Evolutionary conservation across 306 rosid species (phyloP).

Genomic region (Phaseolus lunatus): DNA sequence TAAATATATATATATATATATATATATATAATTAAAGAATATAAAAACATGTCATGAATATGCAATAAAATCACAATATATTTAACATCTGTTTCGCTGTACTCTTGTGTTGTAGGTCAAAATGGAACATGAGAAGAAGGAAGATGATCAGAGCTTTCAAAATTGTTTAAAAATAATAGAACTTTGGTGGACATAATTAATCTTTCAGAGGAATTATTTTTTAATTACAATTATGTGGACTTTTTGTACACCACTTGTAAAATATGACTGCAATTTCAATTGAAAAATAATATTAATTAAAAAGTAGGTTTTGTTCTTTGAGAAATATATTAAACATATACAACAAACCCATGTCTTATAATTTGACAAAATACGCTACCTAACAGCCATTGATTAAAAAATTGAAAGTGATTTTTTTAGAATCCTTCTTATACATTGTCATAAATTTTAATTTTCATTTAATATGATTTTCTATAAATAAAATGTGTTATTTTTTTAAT

Average conservation of each 20-base stretch:
- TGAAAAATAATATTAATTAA: too few relatives aligned
- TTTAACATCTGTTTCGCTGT: constrained; percentile 21
- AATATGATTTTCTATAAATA: not conserved
- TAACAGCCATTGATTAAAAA: not conserved
- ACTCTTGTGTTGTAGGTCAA: not conserved
- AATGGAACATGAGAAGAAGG: not conserved
- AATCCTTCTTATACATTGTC: not conserved
- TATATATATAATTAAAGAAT: not conserved
- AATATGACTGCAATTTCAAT: not conserved
- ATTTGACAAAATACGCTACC: not conserved
- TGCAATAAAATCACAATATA: not conserved
- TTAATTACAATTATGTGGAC: not conserved
- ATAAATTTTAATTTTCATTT: not conserved
- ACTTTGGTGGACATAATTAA: not conserved
- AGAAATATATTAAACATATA: not conserved
- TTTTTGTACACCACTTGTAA: not conserved
- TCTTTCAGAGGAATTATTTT: not conserved
- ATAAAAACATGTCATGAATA: not conserved
- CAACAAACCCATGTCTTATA: not conserved
- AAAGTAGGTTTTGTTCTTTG: not conserved
- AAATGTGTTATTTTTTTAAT: not conserved
- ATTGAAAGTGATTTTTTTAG: not conserved
- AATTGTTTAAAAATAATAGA: not conserved
- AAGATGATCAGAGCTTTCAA: not conserved
- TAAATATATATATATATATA: not conserved